Conservation (phyloP, 441 rosid species). For the Euphorbia celastroides region DNA sequence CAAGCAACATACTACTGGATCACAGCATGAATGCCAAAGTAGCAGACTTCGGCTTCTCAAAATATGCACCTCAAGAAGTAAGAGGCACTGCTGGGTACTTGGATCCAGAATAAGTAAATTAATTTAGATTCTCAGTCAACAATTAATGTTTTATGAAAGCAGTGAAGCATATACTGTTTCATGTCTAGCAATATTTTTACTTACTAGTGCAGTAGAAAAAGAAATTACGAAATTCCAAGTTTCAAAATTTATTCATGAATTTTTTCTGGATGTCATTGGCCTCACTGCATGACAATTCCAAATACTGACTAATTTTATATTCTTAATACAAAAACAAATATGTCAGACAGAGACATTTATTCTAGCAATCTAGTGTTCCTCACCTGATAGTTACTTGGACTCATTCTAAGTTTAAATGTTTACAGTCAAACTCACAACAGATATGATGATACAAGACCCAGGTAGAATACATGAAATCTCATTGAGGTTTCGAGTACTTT, state of each 20-base stretch:
- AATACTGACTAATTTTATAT: not conserved
- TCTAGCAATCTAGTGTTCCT: not conserved
- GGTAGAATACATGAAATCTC: not conserved
- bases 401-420: not conserved
- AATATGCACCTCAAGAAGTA: slow-evolving; percentile 81
- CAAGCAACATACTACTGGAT: slow-evolving; percentile 75
- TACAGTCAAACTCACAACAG: not conserved
- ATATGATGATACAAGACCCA: not conserved
- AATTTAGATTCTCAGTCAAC: not conserved
- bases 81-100: slow-evolving; percentile 79
- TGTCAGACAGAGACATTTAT: not conserved
- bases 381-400: not conserved
- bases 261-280: not conserved
- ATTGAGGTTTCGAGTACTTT: too few relatives aligned
- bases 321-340: not conserved
- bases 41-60: slow-evolving; percentile 74
- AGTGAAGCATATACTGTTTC: not conserved
- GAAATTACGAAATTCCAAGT: not conserved
- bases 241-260: not conserved
- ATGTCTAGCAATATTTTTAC: not conserved
- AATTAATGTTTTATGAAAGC: not conserved
- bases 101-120: slow-evolving; percentile 60
- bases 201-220: not conserved
- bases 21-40: slow-evolving; percentile 70
- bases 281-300: not conserved